Base-by-base conservation (phyloP, 306 rosid genomes). In the Argentina anserina region DNA sequence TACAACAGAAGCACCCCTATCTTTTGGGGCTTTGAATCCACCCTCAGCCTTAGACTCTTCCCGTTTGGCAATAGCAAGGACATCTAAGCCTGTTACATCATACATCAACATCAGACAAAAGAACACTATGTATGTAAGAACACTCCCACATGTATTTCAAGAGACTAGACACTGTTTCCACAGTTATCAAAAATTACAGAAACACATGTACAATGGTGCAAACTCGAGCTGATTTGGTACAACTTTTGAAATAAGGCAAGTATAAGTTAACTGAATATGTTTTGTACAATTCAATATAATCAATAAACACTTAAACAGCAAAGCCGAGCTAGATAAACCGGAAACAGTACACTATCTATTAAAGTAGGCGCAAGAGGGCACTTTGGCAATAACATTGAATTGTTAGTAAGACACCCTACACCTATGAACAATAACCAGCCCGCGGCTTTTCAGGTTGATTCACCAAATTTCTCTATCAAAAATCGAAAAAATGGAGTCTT, bases 11-110 rank as follows among this genome's bases (percentile, higher is more conserved):
- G 74, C 79, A 41, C 79, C 83, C 78, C 82, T 89, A 60, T 86
- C 92, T 81, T 83, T 86, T 0, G 96, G 97, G 68, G 85, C 83
- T 84, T 91, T 94, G 87, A 94, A 94, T 43, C 86, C 87, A 58
- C 73, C 84, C 25, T 83, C 88, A 67, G 14, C 64, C 43, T 80
- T 84, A 77, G 91, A 75, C 66, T 63, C 93, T n/a, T 74, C 96
- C 26, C 96, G 85, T 72, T 89, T 94, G 20, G 87, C 91, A 72
- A 29, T 87, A 21, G 97, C 98, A 29, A 94, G 93, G 43, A 84
- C 75, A 85, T 94, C 98, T 58, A 94, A 91, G 74, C 98, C 98
- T 94, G 72, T 81, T 14, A 78, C 28, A 79, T 62, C 47, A 69
- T 56, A 65, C 10, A 59, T 47, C 17, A 64, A 49, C 65, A 68